Evolutionary conservation across 495 filamentous ascomycete species (phyloP), one percentile per base, ranked within the genome.

Genomic region (Penicillium paradoxum): DNA sequence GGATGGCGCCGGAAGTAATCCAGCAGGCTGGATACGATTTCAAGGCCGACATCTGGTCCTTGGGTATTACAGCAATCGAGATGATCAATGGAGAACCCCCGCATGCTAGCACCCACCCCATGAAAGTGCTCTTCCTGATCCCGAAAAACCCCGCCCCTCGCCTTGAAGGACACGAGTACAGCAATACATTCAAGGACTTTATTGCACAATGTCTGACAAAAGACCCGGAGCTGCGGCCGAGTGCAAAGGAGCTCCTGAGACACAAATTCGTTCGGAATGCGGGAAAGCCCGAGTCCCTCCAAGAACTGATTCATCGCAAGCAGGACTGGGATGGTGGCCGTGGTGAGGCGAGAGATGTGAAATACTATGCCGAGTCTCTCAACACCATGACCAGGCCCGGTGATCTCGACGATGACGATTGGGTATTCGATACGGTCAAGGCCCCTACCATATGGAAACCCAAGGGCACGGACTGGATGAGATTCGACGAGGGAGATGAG

Each of bases 1-100:
- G 93, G 93, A 98, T 98, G 93, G 93, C 93, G 4, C 93, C 93
- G 7, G 93, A 98, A 66, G 93, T 98, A 15, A 98, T 98, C 58
- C 87, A 97, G 70, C 92, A 97, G 73, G 83, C 88, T 47, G 93
- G 93, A 24, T 97, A 98, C 58, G 91, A 96, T 68, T 95, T 89
- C 74, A 95, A 95, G 72, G 93, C 93, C 18, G 93, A 98, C 66
- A 91, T 98, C 39, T 98, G 93, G 93, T 97, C 91, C 2, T 72
- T 98, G 40, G 93, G 93, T 6, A 97, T 98, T 59, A 96, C 93
- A 0, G 93, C 93, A 17, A 88, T 97, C 55, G 93, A 98, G 67
- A 78, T 98, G 72, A 87, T 90, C 33, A 83, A 90, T 39, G 93
- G 93, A 60, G 91, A 97, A 62, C 93, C 93, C 4, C 93, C 93